Percentiles rank a stretch among this genome's conserved stretches.
Conservation (phyloP, 2,329 filamentous ascomycete species). For the Ascochyta koolunga region DNA sequence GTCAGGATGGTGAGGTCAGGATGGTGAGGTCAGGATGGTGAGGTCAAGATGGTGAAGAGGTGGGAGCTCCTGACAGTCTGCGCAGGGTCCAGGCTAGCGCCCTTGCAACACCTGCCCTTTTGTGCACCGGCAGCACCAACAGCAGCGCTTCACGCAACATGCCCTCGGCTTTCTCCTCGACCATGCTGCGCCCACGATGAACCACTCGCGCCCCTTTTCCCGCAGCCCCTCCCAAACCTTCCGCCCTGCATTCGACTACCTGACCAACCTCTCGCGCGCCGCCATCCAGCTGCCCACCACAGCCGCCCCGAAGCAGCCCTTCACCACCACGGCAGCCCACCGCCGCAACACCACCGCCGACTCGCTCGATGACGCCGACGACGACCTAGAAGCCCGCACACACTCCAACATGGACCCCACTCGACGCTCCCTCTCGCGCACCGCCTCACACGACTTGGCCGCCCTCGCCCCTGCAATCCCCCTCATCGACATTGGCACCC, state of each 20-base stretch:
- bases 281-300: slow-evolving; percentile 23
- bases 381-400: slow-evolving; percentile 43
- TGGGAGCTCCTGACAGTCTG: background rate
- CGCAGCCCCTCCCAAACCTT: slow-evolving; percentile 40
- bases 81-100: slow-evolving; percentile 14
- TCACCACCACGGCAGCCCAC: slow-evolving; percentile 8
- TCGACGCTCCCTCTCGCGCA: slow-evolving; percentile 33
- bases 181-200: slow-evolving; percentile 34
- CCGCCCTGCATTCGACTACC: slow-evolving; percentile 45
- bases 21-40: too few species aligned
- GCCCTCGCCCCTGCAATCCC: slow-evolving; percentile 48
- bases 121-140: slow-evolving; percentile 6
- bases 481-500: slow-evolving; percentile 51
- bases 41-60: too few species aligned
- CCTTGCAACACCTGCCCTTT: slow-evolving; percentile 7
- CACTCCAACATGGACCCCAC: slow-evolving; percentile 30
- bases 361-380: slow-evolving; percentile 49
- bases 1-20: too few species aligned
- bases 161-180: slow-evolving; percentile 6
- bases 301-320: slow-evolving; percentile 19
- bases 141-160: background rate
- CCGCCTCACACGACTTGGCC: slow-evolving; percentile 41
- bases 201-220: slow-evolving; percentile 42
- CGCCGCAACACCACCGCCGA: slow-evolving; percentile 44
- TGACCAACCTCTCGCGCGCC: slow-evolving; percentile 38